Base-by-base conservation (phyloP, 306 rosid species). In the Gastrolobium bilobum region DNA sequence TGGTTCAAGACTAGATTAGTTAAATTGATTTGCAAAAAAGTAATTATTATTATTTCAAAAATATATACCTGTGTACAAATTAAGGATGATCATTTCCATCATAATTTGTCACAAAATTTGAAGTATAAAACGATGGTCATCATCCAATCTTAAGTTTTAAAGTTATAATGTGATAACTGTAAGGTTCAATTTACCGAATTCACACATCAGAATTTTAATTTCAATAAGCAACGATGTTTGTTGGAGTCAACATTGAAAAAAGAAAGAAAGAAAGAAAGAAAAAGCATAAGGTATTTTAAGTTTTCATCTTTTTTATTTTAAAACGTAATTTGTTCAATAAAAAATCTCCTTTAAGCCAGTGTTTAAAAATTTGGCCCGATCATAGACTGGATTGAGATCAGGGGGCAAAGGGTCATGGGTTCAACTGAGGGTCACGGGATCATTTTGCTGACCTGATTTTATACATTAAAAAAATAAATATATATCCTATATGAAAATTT, bases 51-150 rank as follows among this genome's bases (percentile, higher is more conserved):
- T 39, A n/a, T 65, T 40, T 42, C 26, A 10, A 10, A 14, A 26
- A 65, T 9, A 26, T 48, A 42, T 66, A 26, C 54, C 42, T 26
- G 2, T 3, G 5, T 43, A n/a, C 46, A 6, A 67, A 67, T 29
- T 65, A 65, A 42, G 35, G 52, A 9, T 10, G 44, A 5, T 29
- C 39, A 68, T 68, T 35, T 70, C 29, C 35, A 14, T 70, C 14
- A 48, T 15, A 40, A 42, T 65, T 65, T 34, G 34, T 20, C 26
- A 69, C 60, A 13, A 13, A 44, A 30, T 5, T 15, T 47, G 33
- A 68, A 68, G 7, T 50, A 47, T 33, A 56, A 70, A 50, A 50
- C n/a, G 34, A 7, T 68, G 75, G 37, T 20, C 48, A 34, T 9
- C 59, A 20, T 53, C 44, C 26, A 9, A 34, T 53, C 75, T 14